phyloP scores from a whole-genome alignment of 2,329 filamentous ascomycete genomes.

The Berkeleyomyces rouxiae region DNA sequence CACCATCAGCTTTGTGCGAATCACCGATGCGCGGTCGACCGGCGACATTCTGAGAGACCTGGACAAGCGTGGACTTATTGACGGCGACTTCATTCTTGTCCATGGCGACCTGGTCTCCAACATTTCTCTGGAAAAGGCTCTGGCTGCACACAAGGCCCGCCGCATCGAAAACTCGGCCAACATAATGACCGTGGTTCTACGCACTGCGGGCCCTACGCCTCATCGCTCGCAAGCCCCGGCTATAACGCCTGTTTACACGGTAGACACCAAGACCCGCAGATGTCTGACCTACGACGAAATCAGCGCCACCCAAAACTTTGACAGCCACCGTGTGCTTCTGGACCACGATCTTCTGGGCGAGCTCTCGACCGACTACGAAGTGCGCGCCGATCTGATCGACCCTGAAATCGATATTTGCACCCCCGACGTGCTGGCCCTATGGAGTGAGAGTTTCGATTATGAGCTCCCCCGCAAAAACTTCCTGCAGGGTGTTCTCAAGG shows the following conservation, averaged over 20 bases:
- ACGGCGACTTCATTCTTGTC: conserved; percentile 80
- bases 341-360: conserved; percentile 64
- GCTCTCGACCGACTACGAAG: conserved; percentile 55
- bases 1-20: conserved; percentile 68
- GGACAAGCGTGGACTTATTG: conserved; percentile 69
- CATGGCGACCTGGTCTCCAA: conserved; percentile 90
- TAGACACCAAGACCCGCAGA: conserved; percentile 63
- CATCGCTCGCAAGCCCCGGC: conserved; percentile 66
- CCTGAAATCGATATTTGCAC: conserved; percentile 96
- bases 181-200: conserved; percentile 91
- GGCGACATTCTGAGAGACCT: conserved; percentile 92
- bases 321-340: conserved; percentile 42
- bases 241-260: conserved; percentile 66
- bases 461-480: conserved; percentile 79
- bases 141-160: conserved; percentile 65
- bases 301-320: conserved; percentile 47
- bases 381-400: conserved; percentile 79
- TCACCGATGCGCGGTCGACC: conserved; percentile 64
- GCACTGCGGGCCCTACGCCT: conserved; percentile 51
- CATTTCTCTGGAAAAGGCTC: conserved; percentile 60
- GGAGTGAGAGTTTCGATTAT: conserved; percentile 97
- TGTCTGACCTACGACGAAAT: conserved; percentile 94
- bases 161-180: conserved; percentile 76
- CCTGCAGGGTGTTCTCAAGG: conserved; percentile 80
- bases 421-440: conserved; percentile 81